Evolutionary conservation across 2,329 filamentous ascomycete genomes (phyloP).

Genomic region (Neoscytalidium dimidiatum): DNA sequence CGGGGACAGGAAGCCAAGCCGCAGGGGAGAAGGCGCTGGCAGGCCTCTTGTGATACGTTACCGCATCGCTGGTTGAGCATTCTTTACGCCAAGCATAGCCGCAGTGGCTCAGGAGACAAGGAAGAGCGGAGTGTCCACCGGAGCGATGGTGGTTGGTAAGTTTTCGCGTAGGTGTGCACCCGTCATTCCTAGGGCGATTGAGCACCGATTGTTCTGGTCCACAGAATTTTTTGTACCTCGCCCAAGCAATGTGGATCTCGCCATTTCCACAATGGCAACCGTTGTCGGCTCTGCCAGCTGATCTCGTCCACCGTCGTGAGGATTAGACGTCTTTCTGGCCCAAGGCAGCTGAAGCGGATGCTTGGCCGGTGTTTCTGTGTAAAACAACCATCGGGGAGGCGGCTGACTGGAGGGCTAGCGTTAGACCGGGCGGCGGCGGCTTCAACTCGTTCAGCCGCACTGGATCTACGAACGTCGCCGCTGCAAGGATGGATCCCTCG

Average conservation of each 20-base stretch:
- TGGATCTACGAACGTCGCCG: background rate
- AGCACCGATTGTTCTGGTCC: background rate
- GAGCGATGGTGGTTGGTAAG: background rate
- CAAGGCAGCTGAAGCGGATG: background rate
- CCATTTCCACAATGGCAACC: background rate
- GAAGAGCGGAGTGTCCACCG: background rate
- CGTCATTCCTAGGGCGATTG: background rate
- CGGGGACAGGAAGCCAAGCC: background rate
- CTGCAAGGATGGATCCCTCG: background rate
- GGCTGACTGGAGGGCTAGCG: background rate
- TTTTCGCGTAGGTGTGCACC: background rate
- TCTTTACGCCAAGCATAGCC: conserved; percentile 1
- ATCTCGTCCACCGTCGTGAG: background rate
- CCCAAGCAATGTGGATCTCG: background rate
- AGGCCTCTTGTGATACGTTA: conserved; percentile 11
- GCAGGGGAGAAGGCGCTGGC: no score
- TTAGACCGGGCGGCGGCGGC: background rate
- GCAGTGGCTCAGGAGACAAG: background rate
- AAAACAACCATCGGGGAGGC: background rate
- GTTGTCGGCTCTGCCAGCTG: no score
- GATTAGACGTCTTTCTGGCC: background rate
- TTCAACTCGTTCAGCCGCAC: background rate
- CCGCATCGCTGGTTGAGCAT: background rate
- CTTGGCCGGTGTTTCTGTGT: background rate
- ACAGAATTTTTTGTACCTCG: background rate